These are phyloP conservation scores for Evernia prunastri DNA, from an alignment of 495 filamentous ascomycete species.

Conservation along the genomic window DNA sequence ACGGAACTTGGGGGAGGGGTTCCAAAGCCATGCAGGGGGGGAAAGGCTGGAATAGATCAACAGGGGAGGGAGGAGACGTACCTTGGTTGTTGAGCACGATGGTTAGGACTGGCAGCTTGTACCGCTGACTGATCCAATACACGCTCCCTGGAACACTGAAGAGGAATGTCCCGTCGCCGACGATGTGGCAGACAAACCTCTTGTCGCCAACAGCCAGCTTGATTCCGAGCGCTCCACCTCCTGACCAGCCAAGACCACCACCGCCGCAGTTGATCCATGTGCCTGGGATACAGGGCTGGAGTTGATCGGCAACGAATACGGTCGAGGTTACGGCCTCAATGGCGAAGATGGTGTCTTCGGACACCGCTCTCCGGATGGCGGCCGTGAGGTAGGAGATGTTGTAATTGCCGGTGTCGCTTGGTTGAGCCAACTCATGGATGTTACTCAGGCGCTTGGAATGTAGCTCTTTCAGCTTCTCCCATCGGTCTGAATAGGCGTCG, in stretches of 20 bases:
- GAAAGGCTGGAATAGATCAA: no score
- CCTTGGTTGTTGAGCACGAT: constrained; percentile 93
- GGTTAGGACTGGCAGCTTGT: constrained; percentile 81
- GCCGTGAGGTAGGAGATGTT: constrained; percentile 64
- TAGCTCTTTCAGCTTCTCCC: constrained; percentile 51
- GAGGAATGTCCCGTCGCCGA: constrained; percentile 87
- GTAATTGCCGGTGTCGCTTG: constrained; percentile 54
- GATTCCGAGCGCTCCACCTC: constrained; percentile 79
- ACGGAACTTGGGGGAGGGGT: no score
- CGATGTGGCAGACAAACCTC: constrained; percentile 87
- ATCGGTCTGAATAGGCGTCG: constrained; percentile 39
- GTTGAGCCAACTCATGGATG: constrained; percentile 53
- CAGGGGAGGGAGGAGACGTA: no score
- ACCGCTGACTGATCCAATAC: constrained; percentile 86
- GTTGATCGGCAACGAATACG: constrained; percentile 67
- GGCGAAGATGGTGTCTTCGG: constrained; percentile 73
- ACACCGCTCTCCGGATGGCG: constrained; percentile 57
- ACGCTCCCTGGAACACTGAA: constrained; percentile 85
- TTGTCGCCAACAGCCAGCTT: constrained; percentile 67
- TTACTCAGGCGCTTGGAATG: constrained; percentile 53
- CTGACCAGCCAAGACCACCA: constrained; percentile 92
- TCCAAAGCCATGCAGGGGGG: no score
- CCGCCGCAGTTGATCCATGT: constrained; percentile 93
- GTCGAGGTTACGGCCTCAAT: constrained; percentile 88
- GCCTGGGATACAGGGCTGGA: constrained; percentile 70